phyloP scores from a whole-genome alignment of 2,329 filamentous ascomycete genomes.

The Sporothrix phasma region DNA sequence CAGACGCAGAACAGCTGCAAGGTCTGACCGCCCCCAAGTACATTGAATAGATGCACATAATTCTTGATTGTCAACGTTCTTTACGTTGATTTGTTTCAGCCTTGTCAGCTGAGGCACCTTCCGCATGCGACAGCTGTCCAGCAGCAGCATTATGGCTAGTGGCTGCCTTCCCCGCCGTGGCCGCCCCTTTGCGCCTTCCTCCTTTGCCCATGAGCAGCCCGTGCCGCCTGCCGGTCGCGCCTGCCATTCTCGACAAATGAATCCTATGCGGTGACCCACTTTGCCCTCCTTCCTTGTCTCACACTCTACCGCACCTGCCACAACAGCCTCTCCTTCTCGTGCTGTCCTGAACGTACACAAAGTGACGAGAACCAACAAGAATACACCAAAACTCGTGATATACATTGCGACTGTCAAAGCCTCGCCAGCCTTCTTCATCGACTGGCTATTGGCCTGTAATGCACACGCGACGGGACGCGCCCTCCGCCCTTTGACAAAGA shows the following conservation, averaged over 20 bases:
- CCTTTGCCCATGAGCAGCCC: not conserved
- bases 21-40: not conserved
- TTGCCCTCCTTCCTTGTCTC: not conserved
- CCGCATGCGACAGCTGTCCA: not conserved
- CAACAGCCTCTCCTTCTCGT: not conserved
- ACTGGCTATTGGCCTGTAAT: not conserved
- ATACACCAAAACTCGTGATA: not conserved
- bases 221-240: not conserved
- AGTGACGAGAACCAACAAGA: not conserved
- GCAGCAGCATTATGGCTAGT: not conserved
- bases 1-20: not conserved
- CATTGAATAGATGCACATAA: not conserved
- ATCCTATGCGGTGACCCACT: not conserved
- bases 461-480: not conserved
- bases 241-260: slow-evolving; percentile 1
- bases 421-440: not conserved
- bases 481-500: not conserved
- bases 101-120: slow-evolving; percentile 4
- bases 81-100: not conserved
- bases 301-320: not conserved
- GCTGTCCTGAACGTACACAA: not conserved
- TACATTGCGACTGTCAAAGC: not conserved
- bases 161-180: slow-evolving; percentile 7
- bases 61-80: not conserved
- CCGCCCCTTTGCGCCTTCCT: not conserved